Conservation (phyloP, 768 basidiomycete species). For the Psilocybe cyanescens region DNA sequence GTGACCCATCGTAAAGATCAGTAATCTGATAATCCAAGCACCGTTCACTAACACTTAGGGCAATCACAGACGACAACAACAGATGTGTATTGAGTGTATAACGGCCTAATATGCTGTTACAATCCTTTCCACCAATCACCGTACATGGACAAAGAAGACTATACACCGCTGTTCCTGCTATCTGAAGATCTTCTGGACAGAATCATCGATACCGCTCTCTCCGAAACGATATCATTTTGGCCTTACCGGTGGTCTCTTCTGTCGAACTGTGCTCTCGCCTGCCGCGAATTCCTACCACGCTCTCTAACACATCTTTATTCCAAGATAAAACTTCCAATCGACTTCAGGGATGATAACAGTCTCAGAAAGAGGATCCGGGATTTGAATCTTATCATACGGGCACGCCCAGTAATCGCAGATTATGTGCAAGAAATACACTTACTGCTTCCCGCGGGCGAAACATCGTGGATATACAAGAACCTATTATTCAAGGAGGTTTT, state of each 20-base stretch:
- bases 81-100: too few relatives aligned
- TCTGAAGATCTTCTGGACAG: neutral
- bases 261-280: neutral
- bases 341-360: neutral
- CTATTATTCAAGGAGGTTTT: neutral
- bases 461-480: neutral
- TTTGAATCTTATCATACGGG: neutral
- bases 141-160: too few relatives aligned
- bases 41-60: too few relatives aligned
- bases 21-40: too few relatives aligned
- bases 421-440: neutral
- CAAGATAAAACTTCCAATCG: neutral
- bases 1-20: too few relatives aligned
- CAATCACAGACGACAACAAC: too few relatives aligned
- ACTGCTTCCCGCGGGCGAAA: neutral
- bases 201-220: neutral
- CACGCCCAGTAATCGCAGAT: neutral
- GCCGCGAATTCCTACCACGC: neutral
- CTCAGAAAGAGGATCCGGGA: neutral
- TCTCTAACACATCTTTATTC: neutral
- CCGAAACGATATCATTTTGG: neutral
- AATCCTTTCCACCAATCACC: too few relatives aligned
- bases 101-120: too few relatives aligned
- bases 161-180: neutral
- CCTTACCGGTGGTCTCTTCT: neutral